Evolutionary conservation across 371 early-diverging fungal species (phyloP), one percentile per base, ranked within the genome.

Genomic region (Mucor indicus): DNA sequence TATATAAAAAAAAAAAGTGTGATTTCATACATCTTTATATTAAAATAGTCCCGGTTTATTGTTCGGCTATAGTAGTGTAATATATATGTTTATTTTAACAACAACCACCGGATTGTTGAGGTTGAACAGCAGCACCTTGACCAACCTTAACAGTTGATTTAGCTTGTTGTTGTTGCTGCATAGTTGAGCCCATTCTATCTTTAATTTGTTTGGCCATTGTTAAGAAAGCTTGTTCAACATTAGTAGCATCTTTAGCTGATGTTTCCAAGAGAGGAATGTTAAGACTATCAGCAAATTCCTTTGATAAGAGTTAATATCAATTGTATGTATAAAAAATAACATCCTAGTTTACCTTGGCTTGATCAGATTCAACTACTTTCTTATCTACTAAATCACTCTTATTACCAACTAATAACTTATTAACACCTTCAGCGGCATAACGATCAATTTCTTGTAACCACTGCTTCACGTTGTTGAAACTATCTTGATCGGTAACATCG

Each of bases 321-420:
- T 8, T 6, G 6, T 33, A 33, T 33, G 5, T 33, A 5, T 4
- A 33, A 7, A 4, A 33, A 33, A 33, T 33, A 4, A 33, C 35
- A 33, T 15, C 11, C 27, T 38, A 17, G 4, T 29, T 42, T 60
- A 77, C 78, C 69, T 86, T 85, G 25, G 90, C 90, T 48, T 75
- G 77, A 20, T 82, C 81, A 49, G 80, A 83, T 25, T 85, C 87
- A 33, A 87, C 87, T 37, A 85, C 85, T 78, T 93, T 92, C 67
- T 90, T 89, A 55, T 90, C 90, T 46, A 80, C 77, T 76, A 97
- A 80, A 77, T 99, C 99, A 60, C 93, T 90, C 84, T 99, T 99
- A 84, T 99, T 99, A 54, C 99, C 99, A 33, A 99, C 89, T 42
- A 99, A 70, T 55, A 98, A 80, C 79, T 98, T 96, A 80, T 95